These are phyloP conservation scores for Aspergillus sp. DNA, from an alignment of 2,329 filamentous ascomycete species.

Conservation along the genomic window DNA sequence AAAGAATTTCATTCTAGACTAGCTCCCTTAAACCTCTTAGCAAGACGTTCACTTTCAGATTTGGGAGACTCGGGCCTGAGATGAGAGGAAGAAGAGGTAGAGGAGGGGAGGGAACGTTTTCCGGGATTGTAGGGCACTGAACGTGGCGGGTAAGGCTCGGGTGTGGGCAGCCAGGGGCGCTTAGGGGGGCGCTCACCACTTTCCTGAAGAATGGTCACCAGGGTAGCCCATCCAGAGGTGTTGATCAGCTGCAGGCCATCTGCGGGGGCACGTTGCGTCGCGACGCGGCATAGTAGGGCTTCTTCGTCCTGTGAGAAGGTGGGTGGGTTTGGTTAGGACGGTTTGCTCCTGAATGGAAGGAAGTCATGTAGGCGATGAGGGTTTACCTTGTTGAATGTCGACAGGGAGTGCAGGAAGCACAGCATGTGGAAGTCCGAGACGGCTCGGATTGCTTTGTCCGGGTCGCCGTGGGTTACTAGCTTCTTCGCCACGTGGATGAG, in stretches of 20 bases:
- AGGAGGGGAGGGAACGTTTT: conserved; percentile 37
- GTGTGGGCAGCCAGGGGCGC: conserved; percentile 52
- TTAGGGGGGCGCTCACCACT: conserved; percentile 95
- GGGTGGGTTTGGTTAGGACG: not conserved
- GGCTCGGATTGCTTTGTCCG: conserved; percentile 63
- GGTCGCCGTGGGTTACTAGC: conserved; percentile 66
- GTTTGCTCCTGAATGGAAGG: not conserved
- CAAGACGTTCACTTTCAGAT: conserved; percentile 60
- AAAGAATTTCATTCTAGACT: conserved; percentile 48
- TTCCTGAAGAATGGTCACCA: conserved; percentile 90
- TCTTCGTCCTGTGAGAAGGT: conserved; percentile 74
- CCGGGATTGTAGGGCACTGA: conserved; percentile 32
- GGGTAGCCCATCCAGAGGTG: conserved; percentile 88
- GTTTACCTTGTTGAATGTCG: conserved; percentile 78
- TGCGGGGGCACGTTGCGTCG: conserved; percentile 75
- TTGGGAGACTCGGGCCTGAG: conserved; percentile 41
- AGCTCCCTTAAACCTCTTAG: conserved; percentile 67
- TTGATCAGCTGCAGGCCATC: conserved; percentile 82
- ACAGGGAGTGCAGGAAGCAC: conserved; percentile 79
- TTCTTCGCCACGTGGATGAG: conserved; percentile 67
- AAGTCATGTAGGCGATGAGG: conserved; percentile 26
- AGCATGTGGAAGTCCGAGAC: conserved; percentile 94
- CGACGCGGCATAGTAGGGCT: conserved; percentile 79
- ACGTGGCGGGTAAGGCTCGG: conserved; percentile 36
- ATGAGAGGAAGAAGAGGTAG: not conserved